Conservation (phyloP, 805 yeast species). For the Yarrowia sp. region DNA sequence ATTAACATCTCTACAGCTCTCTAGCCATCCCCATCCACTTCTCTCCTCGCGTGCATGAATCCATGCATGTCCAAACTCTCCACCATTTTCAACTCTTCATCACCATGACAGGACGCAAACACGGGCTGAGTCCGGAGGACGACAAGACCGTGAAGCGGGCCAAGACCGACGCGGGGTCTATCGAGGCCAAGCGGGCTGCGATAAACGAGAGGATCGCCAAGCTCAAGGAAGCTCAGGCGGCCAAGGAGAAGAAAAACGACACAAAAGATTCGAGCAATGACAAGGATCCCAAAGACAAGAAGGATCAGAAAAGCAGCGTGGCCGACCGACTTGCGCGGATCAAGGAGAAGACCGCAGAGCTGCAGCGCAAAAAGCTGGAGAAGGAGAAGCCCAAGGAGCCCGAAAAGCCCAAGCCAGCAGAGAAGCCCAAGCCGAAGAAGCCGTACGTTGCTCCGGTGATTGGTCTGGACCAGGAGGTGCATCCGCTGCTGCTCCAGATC, state of each 20-base stretch:
- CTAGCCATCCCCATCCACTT: background rate
- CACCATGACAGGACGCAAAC: conserved; percentile 24
- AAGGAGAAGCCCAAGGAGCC: background rate
- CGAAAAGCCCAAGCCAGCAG: background rate
- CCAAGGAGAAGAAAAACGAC: background rate
- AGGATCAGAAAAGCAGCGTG: background rate
- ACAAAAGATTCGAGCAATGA: too few species aligned
- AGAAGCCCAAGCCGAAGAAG: background rate
- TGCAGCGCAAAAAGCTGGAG: background rate
- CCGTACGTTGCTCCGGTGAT: conserved; percentile 7
- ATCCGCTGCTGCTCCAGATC: conserved; percentile 3
- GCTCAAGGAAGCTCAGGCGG: background rate
- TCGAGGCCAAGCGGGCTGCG: conserved; percentile 12
- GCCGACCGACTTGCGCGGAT: conserved; percentile 1
- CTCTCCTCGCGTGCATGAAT: background rate
- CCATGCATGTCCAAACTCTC: conserved; percentile 4
- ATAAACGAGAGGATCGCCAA: background rate
- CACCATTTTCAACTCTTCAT: background rate
- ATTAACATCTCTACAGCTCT: background rate
- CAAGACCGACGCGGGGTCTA: conserved; percentile 4
- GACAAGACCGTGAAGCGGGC: conserved; percentile 6
- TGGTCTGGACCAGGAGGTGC: conserved; percentile 16
- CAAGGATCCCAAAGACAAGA: too few species aligned
- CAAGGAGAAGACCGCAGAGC: conserved; percentile 7
- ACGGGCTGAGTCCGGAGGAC: conserved; percentile 4